Percentiles rank a stretch among this genome's conserved stretches.
Conservation (phyloP, 331 rosid species). For the Phaseolus coccineus region DNA sequence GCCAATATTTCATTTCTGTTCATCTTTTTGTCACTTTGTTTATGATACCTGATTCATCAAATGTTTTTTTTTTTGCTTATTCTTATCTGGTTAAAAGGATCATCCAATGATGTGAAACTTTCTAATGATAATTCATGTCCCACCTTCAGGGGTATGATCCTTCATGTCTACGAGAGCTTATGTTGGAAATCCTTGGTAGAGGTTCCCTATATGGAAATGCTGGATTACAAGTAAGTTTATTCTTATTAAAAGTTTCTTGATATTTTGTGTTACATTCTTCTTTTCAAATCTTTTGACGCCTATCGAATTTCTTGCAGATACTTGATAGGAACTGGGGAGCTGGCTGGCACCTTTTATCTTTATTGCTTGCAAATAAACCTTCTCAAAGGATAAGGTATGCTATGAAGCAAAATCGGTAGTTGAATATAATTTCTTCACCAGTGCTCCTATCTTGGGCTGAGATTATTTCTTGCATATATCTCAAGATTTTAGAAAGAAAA, state of each 20-base stretch:
- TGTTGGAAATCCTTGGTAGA: slow-evolving; percentile 70
- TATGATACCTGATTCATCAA: slow-evolving; percentile 21
- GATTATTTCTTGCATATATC: slow-evolving; percentile 18
- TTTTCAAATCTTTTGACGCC: slow-evolving; percentile 34
- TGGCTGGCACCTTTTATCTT: slow-evolving; percentile 94
- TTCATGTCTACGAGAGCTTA: slow-evolving; percentile 86
- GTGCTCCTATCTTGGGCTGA: slow-evolving; percentile 19
- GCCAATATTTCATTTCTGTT: slow-evolving; percentile 17
- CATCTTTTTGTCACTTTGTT: neutral
- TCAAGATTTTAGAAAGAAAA: slow-evolving; percentile 30
- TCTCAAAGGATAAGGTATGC: slow-evolving; percentile 81
- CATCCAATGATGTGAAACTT: slow-evolving; percentile 30
- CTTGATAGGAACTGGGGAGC: slow-evolving; percentile 99
- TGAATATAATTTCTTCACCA: slow-evolving; percentile 36
- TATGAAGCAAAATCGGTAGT: slow-evolving; percentile 27
- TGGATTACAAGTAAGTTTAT: slow-evolving; percentile 76
- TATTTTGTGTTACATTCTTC: slow-evolving; percentile 37
- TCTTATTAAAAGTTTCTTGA: slow-evolving; percentile 29
- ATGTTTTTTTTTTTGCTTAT: slow-evolving; percentile 10
- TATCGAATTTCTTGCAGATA: slow-evolving; percentile 62
- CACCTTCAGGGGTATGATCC: slow-evolving; percentile 90
- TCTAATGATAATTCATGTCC: slow-evolving; percentile 34
- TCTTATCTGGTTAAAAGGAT: slow-evolving; percentile 5
- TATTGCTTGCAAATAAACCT: slow-evolving; percentile 84
- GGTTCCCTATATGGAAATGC: slow-evolving; percentile 72